These are phyloP conservation scores for Xylaria sp. DNA, from an alignment of 2,329 filamentous ascomycete species.

Conservation along the genomic window DNA sequence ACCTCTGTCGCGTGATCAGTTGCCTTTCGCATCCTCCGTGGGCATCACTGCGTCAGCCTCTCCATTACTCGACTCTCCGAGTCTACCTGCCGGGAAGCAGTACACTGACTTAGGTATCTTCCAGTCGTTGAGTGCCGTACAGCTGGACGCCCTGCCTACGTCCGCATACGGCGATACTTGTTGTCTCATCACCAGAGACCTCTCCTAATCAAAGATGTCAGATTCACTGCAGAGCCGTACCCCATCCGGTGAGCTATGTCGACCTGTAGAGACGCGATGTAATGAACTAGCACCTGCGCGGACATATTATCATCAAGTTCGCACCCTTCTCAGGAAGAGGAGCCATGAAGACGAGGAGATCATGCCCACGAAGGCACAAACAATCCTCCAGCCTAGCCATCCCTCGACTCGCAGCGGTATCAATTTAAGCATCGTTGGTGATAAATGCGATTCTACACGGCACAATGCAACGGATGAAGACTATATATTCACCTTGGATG, in stretches of 20 bases:
- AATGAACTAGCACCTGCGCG: conserved; percentile 20
- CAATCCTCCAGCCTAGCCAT: neutral
- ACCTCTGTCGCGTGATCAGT: neutral
- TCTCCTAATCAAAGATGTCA: conserved; percentile 19
- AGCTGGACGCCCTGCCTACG: neutral
- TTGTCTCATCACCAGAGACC: conserved; percentile 4
- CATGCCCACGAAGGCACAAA: neutral
- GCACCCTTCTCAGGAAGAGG: conserved; percentile 31
- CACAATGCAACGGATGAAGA: neutral
- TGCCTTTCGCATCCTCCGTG: neutral
- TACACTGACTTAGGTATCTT: neutral
- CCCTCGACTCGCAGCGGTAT: too few relatives aligned
- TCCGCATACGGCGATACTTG: neutral
- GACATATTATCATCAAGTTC: conserved; percentile 31
- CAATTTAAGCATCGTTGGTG: neutral
- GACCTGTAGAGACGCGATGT: conserved; percentile 4
- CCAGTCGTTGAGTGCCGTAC: neutral
- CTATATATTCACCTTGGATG: conserved; percentile 50
- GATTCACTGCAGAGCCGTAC: conserved; percentile 13
- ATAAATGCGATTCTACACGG: neutral
- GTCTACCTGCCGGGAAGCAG: neutral
- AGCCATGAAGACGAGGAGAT: conserved; percentile 22
- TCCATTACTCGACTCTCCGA: neutral
- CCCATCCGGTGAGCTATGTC: conserved; percentile 24
- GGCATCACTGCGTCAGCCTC: neutral